Base-by-base conservation (phyloP, 139 green algal species). In the Micractinium conductrix region DNA sequence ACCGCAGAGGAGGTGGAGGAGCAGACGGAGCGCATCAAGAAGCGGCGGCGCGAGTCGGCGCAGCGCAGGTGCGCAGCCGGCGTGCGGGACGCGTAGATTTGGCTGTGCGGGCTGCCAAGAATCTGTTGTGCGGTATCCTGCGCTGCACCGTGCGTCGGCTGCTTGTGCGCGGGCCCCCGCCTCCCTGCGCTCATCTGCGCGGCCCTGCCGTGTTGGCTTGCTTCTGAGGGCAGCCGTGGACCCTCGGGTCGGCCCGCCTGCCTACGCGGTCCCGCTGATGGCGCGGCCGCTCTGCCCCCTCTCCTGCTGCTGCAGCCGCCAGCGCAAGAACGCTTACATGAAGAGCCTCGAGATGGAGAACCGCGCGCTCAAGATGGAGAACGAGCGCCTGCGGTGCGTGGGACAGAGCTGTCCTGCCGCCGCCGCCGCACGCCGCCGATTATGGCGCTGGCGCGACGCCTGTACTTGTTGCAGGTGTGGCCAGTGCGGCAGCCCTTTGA, bases 11-110 rank as follows among this genome's bases (percentile, higher is more conserved):
- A 87, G 58, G 83, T 89, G 37, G 85, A 83, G 71, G 80, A 87
- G 71, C 85, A 89, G 80, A 67, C 69, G 5, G 85, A 89, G 78
- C 79, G 85, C 68, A 79, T 82, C 35, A 89, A 89, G 70, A 70
- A 84, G 68, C 70, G 85, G 60, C 79, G 85, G 4, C 70, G 85
- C 33, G 85, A 89, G 85, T 89, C 85, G 62, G 85, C 85, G 26
- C 85, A 89, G 78, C 78, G 78, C 78, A 74, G 60, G 78, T 81
- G 75, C 53, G 75, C 10, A 50, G 30, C 16, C 24, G 19, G 19
- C 38, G 38, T 2, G 17, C 68, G 68, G 68, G n/a, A n/a, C 12
- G 63, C 63, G 63, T 62, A n/a, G n/a, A n/a, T n/a, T n/a, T n/a
- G n/a, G n/a, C n/a, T n/a, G n/a, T n/a, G n/a, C n/a, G n/a, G n/a